Percentiles rank a stretch among this genome's conserved stretches.
phyloP scores from a whole-genome alignment of 495 filamentous ascomycete genomes.

The Jackrogersella multiformis region DNA sequence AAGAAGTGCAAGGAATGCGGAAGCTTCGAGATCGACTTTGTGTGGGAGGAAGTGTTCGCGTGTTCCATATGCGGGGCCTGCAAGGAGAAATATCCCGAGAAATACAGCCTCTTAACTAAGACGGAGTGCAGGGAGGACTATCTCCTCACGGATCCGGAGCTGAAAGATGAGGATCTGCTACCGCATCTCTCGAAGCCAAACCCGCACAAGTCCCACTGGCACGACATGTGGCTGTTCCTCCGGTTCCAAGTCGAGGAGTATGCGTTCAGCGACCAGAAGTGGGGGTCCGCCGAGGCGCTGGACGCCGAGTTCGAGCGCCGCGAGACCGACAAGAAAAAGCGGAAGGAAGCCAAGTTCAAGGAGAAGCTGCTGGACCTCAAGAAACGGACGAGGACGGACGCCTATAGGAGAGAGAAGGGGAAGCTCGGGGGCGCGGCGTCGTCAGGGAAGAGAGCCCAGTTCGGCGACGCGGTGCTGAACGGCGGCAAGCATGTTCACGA shows the following conservation, averaged over 20 bases:
- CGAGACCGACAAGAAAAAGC: conserved; percentile 80
- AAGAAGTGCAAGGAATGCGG: conserved; percentile 86
- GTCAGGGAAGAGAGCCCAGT: conserved; percentile 58
- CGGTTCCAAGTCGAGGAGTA: conserved; percentile 95
- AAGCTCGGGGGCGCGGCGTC: conserved; percentile 51
- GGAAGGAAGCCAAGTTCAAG: conserved; percentile 93
- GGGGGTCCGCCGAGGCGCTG: conserved; percentile 84
- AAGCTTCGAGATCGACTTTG: conserved; percentile 88
- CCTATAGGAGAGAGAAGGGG: conserved; percentile 73
- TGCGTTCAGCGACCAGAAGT: conserved; percentile 76
- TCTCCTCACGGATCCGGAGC: conserved; percentile 89
- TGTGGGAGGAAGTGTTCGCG: conserved; percentile 78
- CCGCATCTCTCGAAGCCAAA: conserved; percentile 91
- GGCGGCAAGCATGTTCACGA: conserved; percentile 86
- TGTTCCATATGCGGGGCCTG: conserved; percentile 33
- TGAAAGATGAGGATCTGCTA: conserved; percentile 83
- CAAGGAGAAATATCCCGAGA: conserved; percentile 89
- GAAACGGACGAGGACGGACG: conserved; percentile 91
- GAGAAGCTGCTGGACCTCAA: conserved; percentile 87
- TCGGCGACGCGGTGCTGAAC: conserved; percentile 77
- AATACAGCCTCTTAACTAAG: conserved; percentile 93
- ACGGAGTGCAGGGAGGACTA: conserved; percentile 97
- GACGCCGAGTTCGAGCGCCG: conserved; percentile 90
- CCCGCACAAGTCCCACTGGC: conserved; percentile 94
- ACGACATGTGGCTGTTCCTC: conserved; percentile 97